These are phyloP conservation scores for Zygoascus tannicola DNA, from an alignment of 805 yeast genomes.

Conservation along the genomic window DNA sequence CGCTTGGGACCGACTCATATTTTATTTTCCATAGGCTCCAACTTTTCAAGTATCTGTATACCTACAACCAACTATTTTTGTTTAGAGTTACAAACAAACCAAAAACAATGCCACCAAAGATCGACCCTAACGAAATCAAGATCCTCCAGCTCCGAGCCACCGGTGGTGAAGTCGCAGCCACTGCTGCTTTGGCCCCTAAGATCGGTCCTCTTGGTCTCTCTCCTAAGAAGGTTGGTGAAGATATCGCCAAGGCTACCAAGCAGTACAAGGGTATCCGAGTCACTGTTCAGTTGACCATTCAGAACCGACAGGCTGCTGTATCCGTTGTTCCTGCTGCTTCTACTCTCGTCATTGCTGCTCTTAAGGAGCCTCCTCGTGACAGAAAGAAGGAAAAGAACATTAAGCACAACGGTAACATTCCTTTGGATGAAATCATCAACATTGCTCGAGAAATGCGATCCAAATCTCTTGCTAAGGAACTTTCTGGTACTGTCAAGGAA, in stretches of 20 bases:
- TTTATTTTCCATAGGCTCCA: constrained; percentile 2
- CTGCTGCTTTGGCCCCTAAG: constrained; percentile 99
- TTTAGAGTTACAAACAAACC: neutral
- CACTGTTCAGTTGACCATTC: constrained; percentile 96
- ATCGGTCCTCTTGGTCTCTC: constrained; percentile 99
- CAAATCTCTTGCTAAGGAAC: constrained; percentile 95
- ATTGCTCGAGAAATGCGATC: constrained; percentile 96
- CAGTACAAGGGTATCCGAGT: constrained; percentile 98
- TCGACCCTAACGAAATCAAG: constrained; percentile 98
- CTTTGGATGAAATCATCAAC: constrained; percentile 91
- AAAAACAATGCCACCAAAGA: constrained; percentile 25
- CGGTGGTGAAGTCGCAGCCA: constrained; percentile 99
- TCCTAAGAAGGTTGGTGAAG: constrained; percentile 99
- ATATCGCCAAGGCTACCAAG: constrained; percentile 99
- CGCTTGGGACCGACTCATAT: neutral
- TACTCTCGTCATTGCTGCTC: constrained; percentile 95
- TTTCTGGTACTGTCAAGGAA: constrained; percentile 96
- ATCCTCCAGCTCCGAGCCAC: constrained; percentile 98
- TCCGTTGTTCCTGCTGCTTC: constrained; percentile 99
- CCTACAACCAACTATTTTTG: neutral
- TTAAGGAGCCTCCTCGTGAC: constrained; percentile 99
- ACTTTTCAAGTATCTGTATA: neutral
- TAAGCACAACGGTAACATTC: constrained; percentile 98
- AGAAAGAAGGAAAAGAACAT: constrained; percentile 99
- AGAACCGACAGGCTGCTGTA: constrained; percentile 99